Percentiles rank a stretch among this genome's conserved stretches.
These are phyloP conservation scores for Alternaria sp. DNA, from an alignment of 2,329 filamentous ascomycete species.

Conservation along the genomic window DNA sequence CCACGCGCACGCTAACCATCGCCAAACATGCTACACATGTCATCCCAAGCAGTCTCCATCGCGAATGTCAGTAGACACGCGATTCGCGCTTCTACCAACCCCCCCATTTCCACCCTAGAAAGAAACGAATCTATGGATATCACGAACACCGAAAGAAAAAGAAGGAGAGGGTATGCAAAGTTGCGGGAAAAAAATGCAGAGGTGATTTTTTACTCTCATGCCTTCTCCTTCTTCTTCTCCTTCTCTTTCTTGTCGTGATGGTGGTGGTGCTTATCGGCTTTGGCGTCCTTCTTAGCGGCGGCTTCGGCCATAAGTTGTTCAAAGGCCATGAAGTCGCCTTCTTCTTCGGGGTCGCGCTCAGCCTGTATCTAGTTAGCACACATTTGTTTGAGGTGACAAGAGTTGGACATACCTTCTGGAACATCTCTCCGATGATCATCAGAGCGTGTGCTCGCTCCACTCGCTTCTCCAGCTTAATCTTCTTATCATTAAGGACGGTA, in stretches of 20 bases:
- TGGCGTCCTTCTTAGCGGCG: constrained; percentile 87
- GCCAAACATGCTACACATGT: neutral
- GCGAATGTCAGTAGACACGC: neutral
- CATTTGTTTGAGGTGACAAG: neutral
- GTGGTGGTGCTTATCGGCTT: constrained; percentile 76
- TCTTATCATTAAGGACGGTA: constrained; percentile 78
- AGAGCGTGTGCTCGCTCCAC: constrained; percentile 90
- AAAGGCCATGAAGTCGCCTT: constrained; percentile 98
- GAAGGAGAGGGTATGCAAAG: neutral
- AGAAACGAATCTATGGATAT: constrained; percentile 39
- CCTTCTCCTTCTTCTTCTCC: constrained; percentile 36
- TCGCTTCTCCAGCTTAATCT: constrained; percentile 81
- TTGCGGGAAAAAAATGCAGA: neutral
- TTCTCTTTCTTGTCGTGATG: constrained; percentile 48
- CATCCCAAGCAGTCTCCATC: neutral
- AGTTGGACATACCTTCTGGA: constrained; percentile 71
- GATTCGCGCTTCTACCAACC: neutral
- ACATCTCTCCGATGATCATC: constrained; percentile 86
- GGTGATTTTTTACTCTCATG: constrained; percentile 12
- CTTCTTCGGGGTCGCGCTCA: constrained; percentile 88
- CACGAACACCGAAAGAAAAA: constrained; percentile 24
- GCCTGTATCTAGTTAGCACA: constrained; percentile 62
- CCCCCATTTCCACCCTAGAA: neutral
- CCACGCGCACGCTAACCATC: neutral
- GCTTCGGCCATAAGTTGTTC: constrained; percentile 97